Base-by-base conservation (phyloP, 176 grass and related monocot species). In the Areca catechu region DNA sequence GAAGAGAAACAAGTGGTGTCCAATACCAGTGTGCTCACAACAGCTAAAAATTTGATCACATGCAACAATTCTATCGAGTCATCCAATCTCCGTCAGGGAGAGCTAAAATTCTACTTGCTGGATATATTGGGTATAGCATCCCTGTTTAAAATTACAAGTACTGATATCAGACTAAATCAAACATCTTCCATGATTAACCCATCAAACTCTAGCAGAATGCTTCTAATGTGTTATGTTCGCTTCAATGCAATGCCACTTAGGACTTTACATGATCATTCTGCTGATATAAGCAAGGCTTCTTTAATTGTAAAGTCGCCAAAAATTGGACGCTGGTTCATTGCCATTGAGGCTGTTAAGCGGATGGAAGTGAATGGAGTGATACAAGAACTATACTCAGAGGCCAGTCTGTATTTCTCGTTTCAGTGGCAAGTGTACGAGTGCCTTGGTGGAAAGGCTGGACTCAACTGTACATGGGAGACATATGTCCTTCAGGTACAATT, bases 301-400 rank as follows among this genome's bases (percentile, higher is more conserved):
- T 77, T 97, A 72, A 72, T 82, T 77, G 73, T 97, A 24, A 90
- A 73, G 47, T 88, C 71, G 2, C 93, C 86, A 66, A 87, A 82
- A 76, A 81, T 91, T 78, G 86, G 93, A 49, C 73, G 86, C 37
- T 97, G 93, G 92, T 91, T 88, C 61, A 69, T 97, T 60, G 79
- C 82, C 77, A 51, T 97, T 63, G 73, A 91, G 69, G 68, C 66
- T 47, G 68, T 79, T 56, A 87, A 87, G 34, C 76, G 67, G 54
- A 77, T 68, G 49, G 53, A 79, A 56, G 73, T 51, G 61, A 88
- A 80, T 74, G 71, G 29, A 51, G 9, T 25, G 72, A 73, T 79
- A 65, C 24, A 68, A 55, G 57, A 74, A 66, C 7, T 53, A 71
- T 67, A 66, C 71, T 51, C 71, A 19, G 48, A 51, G 47, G 79